phyloP scores from a whole-genome alignment of 2,329 filamentous ascomycete species.

The Ascochyta pisi region DNA sequence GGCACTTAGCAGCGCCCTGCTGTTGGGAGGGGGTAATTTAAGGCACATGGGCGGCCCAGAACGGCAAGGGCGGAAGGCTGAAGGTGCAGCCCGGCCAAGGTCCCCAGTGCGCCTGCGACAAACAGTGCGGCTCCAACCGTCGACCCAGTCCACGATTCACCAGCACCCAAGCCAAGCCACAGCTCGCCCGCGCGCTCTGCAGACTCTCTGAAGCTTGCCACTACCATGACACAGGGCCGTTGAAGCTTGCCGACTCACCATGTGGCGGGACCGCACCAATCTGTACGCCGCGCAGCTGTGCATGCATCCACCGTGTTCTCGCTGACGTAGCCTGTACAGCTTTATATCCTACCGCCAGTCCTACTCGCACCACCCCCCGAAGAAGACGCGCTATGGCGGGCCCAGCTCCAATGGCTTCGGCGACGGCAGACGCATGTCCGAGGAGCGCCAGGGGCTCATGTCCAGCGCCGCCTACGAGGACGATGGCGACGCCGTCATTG shows the following conservation, averaged over 20 bases:
- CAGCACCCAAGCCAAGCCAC: not conserved
- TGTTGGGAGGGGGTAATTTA: conserved; percentile 25
- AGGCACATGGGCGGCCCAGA: conserved; percentile 18
- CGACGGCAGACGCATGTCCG: conserved; percentile 55
- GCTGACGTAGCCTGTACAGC: conserved; percentile 60
- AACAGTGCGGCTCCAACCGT: conserved; percentile 15
- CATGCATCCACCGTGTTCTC: conserved; percentile 22
- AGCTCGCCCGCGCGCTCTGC: not conserved
- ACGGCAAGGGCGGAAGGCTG: conserved; percentile 21
- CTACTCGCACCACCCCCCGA: conserved; percentile 91
- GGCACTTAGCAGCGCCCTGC: conserved; percentile 25
- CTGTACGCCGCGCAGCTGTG: conserved; percentile 67
- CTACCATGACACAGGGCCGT: conserved; percentile 42
- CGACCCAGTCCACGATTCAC: conserved; percentile 6
- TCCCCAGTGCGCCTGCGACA: conserved; percentile 5
- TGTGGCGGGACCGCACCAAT: conserved; percentile 99
- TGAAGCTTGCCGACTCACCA: conserved; percentile 55
- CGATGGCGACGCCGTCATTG: conserved; percentile 93
- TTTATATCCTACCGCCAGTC: conserved; percentile 99
- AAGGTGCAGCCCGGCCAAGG: conserved; percentile 9
- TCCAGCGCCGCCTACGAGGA: conserved; percentile 78
- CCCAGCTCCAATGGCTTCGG: conserved; percentile 63
- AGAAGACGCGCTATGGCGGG: conserved; percentile 71
- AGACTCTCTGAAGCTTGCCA: conserved; percentile 9
- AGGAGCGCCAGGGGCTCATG: conserved; percentile 83